These are phyloP conservation scores for Penicillium decumbens DNA, from an alignment of 2,329 filamentous ascomycete genomes.

Conservation along the genomic window DNA sequence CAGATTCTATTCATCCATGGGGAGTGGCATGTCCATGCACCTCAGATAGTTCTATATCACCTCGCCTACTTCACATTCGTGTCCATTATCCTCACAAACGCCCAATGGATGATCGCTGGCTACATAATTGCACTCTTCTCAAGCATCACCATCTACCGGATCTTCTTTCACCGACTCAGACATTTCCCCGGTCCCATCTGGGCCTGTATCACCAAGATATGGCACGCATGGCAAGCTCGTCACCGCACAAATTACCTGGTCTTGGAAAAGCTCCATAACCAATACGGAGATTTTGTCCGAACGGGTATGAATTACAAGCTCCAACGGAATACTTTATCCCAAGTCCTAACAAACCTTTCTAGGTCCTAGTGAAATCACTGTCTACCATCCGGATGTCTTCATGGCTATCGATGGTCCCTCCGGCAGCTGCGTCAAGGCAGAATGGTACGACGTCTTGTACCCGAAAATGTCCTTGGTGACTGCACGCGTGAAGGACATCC, in stretches of 20 bases:
- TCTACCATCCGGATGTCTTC: slow-evolving; percentile 17
- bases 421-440: slow-evolving; percentile 11
- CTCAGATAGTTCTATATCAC: slow-evolving; percentile 12
- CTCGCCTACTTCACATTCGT: slow-evolving; percentile 3
- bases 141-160: slow-evolving; percentile 40
- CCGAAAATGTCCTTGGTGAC: slow-evolving; percentile 11
- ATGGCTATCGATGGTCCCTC: slow-evolving; percentile 15
- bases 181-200: slow-evolving; percentile 39
- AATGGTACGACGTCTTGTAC: slow-evolving; percentile 21
- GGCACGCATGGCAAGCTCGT: slow-evolving; percentile 30
- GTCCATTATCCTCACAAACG: neutral
- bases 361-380: slow-evolving; percentile 17
- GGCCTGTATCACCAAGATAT: slow-evolving; percentile 38
- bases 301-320: slow-evolving; percentile 23
- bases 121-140: slow-evolving; percentile 10
- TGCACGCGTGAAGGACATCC: slow-evolving; percentile 5
- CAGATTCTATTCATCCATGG: slow-evolving; percentile 12
- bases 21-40: slow-evolving; percentile 18
- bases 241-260: slow-evolving; percentile 30
- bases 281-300: slow-evolving; percentile 36
- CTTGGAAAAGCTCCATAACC: slow-evolving; percentile 24
- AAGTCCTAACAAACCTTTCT: neutral
- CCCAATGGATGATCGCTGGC: slow-evolving; percentile 2
- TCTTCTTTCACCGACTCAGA: slow-evolving; percentile 40
- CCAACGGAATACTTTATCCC: neutral